phyloP scores from a whole-genome alignment of 148 eudicot species.

The Rhododendron ovatum region DNA sequence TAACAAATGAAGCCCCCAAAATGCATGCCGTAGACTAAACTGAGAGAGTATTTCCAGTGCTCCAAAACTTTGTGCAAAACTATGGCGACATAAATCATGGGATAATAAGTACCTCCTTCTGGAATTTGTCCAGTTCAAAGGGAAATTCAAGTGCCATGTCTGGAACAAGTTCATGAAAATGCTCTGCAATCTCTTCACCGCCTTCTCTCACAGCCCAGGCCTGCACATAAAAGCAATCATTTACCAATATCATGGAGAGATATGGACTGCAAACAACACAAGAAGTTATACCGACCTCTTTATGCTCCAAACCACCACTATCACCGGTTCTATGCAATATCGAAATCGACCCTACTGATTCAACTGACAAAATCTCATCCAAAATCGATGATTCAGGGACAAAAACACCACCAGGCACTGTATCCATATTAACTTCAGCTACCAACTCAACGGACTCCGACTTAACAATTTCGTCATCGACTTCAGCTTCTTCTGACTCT shows the following conservation, averaged over 20 bases:
- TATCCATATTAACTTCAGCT: slow-evolving; percentile 23
- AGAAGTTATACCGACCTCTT: slow-evolving; percentile 47
- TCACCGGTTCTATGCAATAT: slow-evolving; percentile 35
- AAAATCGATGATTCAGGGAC: slow-evolving; percentile 38
- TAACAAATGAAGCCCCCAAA: background rate
- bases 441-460: slow-evolving; percentile 28
- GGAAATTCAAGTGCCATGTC: slow-evolving; percentile 92
- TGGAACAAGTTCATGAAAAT: slow-evolving; percentile 84
- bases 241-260: background rate
- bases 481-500: slow-evolving; percentile 36
- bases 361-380: slow-evolving; percentile 71
- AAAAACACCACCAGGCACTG: slow-evolving; percentile 28
- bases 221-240: slow-evolving; percentile 36
- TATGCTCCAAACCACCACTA: slow-evolving; percentile 40
- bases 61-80: background rate
- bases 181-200: slow-evolving; percentile 48
- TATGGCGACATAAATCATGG: background rate
- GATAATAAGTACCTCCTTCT: slow-evolving; percentile 69
- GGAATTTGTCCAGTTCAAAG: slow-evolving; percentile 84
- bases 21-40: background rate
- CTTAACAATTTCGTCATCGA: slow-evolving; percentile 18
- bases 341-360: slow-evolving; percentile 33
- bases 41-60: background rate
- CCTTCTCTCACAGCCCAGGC: slow-evolving; percentile 73
- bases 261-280: slow-evolving; percentile 10